Conservation (phyloP, 2,329 filamentous ascomycete species). For the Chaetoscypha palmicola region DNA sequence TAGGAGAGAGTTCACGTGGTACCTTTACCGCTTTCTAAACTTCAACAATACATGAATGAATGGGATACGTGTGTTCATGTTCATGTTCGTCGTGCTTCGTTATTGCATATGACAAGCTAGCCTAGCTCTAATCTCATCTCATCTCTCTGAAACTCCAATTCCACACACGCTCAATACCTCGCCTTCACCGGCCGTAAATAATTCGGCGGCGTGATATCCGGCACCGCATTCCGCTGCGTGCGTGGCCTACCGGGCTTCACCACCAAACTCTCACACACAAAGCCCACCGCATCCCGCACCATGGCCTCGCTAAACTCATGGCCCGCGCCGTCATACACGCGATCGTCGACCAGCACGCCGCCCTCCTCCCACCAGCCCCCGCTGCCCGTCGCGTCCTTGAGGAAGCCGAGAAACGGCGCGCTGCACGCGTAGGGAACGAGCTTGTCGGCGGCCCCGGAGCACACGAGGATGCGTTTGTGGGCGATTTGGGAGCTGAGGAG, state of each 20-base stretch:
- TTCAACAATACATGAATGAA: no score
- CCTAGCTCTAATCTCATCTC: no score
- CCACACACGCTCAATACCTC: not conserved
- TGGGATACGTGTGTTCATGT: no score
- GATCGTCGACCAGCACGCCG: conserved; percentile 52
- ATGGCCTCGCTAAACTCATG: conserved; percentile 64
- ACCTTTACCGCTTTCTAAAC: no score
- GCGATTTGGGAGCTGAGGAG: conserved; percentile 44
- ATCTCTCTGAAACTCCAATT: not conserved
- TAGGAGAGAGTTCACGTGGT: no score
- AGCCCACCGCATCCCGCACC: conserved; percentile 58
- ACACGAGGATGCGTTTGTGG: conserved; percentile 58
- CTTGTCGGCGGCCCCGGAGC: conserved; percentile 61
- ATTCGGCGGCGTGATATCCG: not conserved
- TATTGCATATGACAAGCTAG: no score
- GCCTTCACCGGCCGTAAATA: not conserved
- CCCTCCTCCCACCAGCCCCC: conserved; percentile 47
- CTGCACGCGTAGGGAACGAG: conserved; percentile 62
- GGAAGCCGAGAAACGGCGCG: conserved; percentile 52
- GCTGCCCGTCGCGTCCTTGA: conserved; percentile 46
- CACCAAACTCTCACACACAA: conserved; percentile 42
- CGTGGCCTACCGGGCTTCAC: not conserved
- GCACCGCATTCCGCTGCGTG: not conserved
- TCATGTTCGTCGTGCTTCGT: no score
- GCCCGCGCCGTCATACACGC: conserved; percentile 60